Percentiles rank a stretch among this genome's conserved stretches.
These are phyloP conservation scores for Phyllosticta ampelicida DNA, from an alignment of 2,329 filamentous ascomycete species.

Conservation along the genomic window DNA sequence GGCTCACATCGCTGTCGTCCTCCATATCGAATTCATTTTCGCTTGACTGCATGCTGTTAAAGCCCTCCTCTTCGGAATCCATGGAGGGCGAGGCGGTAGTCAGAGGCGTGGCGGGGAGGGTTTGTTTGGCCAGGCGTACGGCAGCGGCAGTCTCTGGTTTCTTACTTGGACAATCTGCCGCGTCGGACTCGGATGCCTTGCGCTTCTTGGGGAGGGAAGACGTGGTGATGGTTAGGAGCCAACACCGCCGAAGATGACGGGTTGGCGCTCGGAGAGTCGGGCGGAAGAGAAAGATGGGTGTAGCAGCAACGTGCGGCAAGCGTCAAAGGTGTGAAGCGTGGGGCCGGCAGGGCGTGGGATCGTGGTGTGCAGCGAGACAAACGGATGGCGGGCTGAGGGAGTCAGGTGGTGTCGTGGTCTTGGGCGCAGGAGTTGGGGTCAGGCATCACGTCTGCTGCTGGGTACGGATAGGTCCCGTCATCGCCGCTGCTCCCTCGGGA, in stretches of 20 bases:
- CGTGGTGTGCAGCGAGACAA: not conserved
- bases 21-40: slow-evolving; percentile 57
- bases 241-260: slow-evolving; percentile 30
- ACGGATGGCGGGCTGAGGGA: not conserved
- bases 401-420: not conserved
- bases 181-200: slow-evolving; percentile 28
- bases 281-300: slow-evolving; percentile 2
- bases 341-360: not conserved
- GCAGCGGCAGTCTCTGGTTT: slow-evolving; percentile 15
- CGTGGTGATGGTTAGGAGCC: slow-evolving; percentile 27
- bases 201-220: slow-evolving; percentile 27
- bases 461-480: not conserved
- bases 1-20: slow-evolving; percentile 59
- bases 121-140: slow-evolving; percentile 6
- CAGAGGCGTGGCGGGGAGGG: slow-evolving; percentile 23
- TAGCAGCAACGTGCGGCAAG: not conserved
- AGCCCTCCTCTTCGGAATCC: slow-evolving; percentile 85
- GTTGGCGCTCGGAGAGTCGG: slow-evolving; percentile 19
- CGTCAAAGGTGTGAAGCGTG: not conserved
- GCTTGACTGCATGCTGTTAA: slow-evolving; percentile 74
- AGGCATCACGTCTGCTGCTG: not conserved
- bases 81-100: slow-evolving; percentile 46
- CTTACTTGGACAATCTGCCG: slow-evolving; percentile 22
- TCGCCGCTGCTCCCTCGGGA: not conserved
- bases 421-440: not conserved